Evolutionary conservation across 129 eudicot species (phyloP).

Genomic region (Calendula officinalis): DNA sequence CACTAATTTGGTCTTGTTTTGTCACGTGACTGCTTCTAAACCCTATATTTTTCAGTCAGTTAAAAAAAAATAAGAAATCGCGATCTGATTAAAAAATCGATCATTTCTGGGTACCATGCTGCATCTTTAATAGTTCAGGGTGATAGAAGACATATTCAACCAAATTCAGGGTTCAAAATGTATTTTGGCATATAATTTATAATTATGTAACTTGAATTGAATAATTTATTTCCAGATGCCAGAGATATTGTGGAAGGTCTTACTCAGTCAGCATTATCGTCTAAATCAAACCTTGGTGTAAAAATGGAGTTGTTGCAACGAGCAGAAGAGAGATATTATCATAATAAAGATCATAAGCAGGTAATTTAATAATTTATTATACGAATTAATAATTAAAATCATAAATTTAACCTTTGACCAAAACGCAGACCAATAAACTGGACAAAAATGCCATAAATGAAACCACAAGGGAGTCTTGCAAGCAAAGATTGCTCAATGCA

Average conservation of each 20-base stretch:
- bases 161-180: too few relatives aligned
- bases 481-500: slow-evolving; percentile 67
- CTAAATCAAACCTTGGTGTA: slow-evolving; percentile 48
- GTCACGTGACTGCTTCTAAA: too few relatives aligned
- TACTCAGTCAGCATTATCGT: slow-evolving; percentile 36
- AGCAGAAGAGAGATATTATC: slow-evolving; percentile 84
- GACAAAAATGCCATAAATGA: slow-evolving; percentile 66
- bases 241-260: slow-evolving; percentile 42
- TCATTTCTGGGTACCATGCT: not conserved
- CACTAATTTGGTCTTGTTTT: too few relatives aligned
- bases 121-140: too few relatives aligned
- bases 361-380: slow-evolving; percentile 40
- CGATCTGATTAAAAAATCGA: not conserved
- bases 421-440: slow-evolving; percentile 44
- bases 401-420: slow-evolving; percentile 17
- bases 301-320: slow-evolving; percentile 67
- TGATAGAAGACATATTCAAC: too few relatives aligned
- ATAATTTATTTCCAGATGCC: slow-evolving; percentile 40
- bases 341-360: slow-evolving; percentile 44
- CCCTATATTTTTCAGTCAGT: too few relatives aligned
- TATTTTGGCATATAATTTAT: too few relatives aligned
- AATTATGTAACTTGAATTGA: slow-evolving; percentile 14
- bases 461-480: slow-evolving; percentile 62
- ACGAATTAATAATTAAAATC: not conserved
- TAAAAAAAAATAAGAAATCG: too few relatives aligned